Conservation (phyloP, 176 grass and related monocot species). For the Bonia amplexicaulis region DNA sequence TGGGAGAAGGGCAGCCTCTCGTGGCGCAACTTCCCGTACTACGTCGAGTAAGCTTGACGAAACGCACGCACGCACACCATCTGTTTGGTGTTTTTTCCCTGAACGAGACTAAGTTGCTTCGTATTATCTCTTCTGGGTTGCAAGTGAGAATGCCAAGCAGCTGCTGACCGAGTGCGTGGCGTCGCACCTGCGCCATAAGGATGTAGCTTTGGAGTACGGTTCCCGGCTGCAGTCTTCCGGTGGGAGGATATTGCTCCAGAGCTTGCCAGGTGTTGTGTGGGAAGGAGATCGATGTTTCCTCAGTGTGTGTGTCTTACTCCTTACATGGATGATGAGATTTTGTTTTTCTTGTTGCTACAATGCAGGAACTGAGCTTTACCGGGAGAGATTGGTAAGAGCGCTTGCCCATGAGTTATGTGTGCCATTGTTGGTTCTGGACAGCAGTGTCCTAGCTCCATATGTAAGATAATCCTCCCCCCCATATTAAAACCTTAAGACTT, state of each 20-base stretch:
- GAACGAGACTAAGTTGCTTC: constrained; percentile 6
- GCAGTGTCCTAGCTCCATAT: constrained; percentile 77
- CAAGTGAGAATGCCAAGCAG: constrained; percentile 50
- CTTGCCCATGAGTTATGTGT: constrained; percentile 68
- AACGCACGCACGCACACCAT: not conserved
- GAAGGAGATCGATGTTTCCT: not conserved
- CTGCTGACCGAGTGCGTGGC: constrained; percentile 70
- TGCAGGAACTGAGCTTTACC: constrained; percentile 88
- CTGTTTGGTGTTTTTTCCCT: not conserved
- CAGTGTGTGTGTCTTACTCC: not conserved
- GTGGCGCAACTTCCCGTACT: constrained; percentile 75
- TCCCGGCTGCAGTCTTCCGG: constrained; percentile 52
- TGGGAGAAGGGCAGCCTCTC: constrained; percentile 78
- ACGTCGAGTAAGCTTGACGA: constrained; percentile 58
- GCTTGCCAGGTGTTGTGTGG: constrained; percentile 54
- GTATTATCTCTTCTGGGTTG: not conserved
- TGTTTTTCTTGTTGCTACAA: not conserved
- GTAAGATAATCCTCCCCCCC: constrained; percentile 37
- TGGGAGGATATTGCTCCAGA: constrained; percentile 77
- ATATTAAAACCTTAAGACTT: not conserved
- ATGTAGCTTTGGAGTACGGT: constrained; percentile 50
- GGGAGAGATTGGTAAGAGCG: constrained; percentile 75
- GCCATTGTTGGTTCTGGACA: constrained; percentile 76
- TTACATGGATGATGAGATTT: not conserved
- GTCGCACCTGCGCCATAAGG: constrained; percentile 68